Conservation (phyloP, 2,329 filamentous ascomycete genomes). For the Aspergillus nomiae region DNA sequence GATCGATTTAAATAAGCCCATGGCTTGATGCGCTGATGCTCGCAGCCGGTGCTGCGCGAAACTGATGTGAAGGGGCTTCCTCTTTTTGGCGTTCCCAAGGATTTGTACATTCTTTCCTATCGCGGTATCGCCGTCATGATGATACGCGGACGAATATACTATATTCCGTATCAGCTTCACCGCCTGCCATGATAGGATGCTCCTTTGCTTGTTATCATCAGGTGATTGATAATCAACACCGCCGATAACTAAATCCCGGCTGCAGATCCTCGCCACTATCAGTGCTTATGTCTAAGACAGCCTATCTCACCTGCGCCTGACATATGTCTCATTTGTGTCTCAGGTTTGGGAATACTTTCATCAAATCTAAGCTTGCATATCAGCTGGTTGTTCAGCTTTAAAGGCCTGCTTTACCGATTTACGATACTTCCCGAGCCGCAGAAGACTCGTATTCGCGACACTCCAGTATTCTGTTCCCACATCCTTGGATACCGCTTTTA, state of each 20-base stretch:
- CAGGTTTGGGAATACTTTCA: not conserved
- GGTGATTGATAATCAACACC: constrained; percentile 11
- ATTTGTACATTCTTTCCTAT: constrained; percentile 22
- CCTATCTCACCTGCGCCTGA: not conserved
- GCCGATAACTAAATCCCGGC: constrained; percentile 7
- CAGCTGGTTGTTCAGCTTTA: not conserved
- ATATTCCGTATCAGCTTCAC: constrained; percentile 12
- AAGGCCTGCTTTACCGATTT: not conserved
- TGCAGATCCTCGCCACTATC: constrained; percentile 10
- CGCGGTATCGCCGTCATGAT: constrained; percentile 18
- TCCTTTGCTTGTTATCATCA: constrained; percentile 13
- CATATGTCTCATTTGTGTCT: not conserved
- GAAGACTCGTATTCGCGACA: not conserved
- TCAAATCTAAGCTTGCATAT: not conserved
- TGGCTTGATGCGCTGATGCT: constrained; percentile 21
- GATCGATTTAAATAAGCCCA: constrained; percentile 14
- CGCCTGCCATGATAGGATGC: constrained; percentile 11
- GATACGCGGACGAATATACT: constrained; percentile 10
- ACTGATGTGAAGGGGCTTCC: constrained; percentile 1
- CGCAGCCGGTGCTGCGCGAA: constrained; percentile 22
- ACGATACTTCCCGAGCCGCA: not conserved
- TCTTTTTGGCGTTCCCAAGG: constrained; percentile 5
- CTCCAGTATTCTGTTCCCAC: too few species aligned
- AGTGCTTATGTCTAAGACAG: not conserved
- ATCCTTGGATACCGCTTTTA: not conserved